Evolutionary conservation across 805 yeast species (phyloP).

Genomic region (Candida fluviatilis): DNA sequence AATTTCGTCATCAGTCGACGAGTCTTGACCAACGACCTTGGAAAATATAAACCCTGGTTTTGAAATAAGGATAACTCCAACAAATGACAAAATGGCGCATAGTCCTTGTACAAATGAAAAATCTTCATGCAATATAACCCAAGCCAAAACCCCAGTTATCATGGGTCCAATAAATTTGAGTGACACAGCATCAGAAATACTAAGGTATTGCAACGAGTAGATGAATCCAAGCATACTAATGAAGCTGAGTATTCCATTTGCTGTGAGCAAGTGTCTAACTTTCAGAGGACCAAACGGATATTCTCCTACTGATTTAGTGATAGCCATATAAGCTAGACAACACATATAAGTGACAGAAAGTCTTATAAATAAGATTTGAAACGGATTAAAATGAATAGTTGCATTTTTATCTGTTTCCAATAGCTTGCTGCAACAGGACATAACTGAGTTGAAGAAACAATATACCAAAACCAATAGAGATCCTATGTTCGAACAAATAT

Average conservation of each 20-base stretch:
- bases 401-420: slow-evolving; percentile 61
- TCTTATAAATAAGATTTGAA: slow-evolving; percentile 72
- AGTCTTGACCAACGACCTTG: slow-evolving; percentile 23
- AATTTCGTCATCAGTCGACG: slow-evolving; percentile 28
- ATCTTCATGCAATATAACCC: slow-evolving; percentile 58
- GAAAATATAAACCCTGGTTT: slow-evolving; percentile 75
- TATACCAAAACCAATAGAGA: slow-evolving; percentile 52
- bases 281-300: slow-evolving; percentile 69
- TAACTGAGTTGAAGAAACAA: slow-evolving; percentile 70
- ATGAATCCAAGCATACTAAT: slow-evolving; percentile 78
- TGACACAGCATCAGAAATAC: slow-evolving; percentile 76
- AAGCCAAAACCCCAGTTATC: slow-evolving; percentile 71
- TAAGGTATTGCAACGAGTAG: slow-evolving; percentile 65
- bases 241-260: slow-evolving; percentile 70
- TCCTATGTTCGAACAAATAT: slow-evolving; percentile 44
- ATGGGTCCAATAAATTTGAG: slow-evolving; percentile 77
- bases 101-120: slow-evolving; percentile 63
- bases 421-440: slow-evolving; percentile 74
- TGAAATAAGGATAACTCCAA: slow-evolving; percentile 78
- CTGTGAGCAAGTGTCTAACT: slow-evolving; percentile 47
- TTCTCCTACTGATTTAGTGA: slow-evolving; percentile 46
- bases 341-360: slow-evolving; percentile 67
- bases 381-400: slow-evolving; percentile 62
- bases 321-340: slow-evolving; percentile 52
- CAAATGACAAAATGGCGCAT: slow-evolving; percentile 64